Conservation (phyloP, 441 rosid species). For the Eruca vesicaria region DNA sequence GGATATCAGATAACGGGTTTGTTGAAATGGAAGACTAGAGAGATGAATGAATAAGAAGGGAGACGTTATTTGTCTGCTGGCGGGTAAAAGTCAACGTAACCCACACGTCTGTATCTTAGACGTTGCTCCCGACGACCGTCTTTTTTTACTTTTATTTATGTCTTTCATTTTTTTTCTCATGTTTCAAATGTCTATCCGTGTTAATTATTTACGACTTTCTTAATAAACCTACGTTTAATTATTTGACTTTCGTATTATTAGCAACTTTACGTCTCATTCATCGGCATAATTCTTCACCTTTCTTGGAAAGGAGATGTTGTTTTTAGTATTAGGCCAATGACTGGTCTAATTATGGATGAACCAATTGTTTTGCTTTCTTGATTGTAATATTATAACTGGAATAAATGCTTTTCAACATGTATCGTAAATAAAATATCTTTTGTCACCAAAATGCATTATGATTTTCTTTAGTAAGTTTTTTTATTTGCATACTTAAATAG, state of each 20-base stretch:
- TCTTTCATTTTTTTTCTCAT: neutral
- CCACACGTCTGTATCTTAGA: neutral
- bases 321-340: neutral
- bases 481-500: neutral
- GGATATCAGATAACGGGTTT: slow-evolving; percentile 17
- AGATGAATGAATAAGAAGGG: neutral
- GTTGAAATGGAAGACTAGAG: slow-evolving; percentile 20
- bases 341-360: neutral
- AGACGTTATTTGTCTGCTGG: slow-evolving; percentile 24
- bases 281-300: neutral
- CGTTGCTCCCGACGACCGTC: neutral
- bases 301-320: neutral
- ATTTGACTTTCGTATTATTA: slow-evolving; percentile 10
- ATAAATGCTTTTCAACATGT: neutral
- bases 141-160: neutral
- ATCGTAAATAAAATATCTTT: no score
- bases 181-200: neutral
- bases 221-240: neutral
- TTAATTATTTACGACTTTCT: neutral
- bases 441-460: neutral
- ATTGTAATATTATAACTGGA: neutral
- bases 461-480: neutral
- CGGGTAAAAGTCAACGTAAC: slow-evolving; percentile 34
- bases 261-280: neutral
- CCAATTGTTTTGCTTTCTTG: neutral